Conservation (phyloP, 805 yeast species). For the Lipomyces sp. region DNA sequence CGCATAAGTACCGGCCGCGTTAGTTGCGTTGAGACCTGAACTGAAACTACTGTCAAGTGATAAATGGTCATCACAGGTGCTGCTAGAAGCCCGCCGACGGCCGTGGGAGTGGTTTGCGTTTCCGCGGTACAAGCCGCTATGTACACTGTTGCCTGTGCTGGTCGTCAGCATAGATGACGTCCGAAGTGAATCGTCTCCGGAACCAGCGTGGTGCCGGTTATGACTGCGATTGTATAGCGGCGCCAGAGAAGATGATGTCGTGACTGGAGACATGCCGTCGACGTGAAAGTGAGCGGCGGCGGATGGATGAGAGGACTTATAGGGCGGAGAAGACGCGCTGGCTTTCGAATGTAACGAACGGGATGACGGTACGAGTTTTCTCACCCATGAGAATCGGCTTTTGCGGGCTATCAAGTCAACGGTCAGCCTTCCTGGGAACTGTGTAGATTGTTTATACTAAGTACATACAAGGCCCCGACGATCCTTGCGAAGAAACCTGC, state of each 20-base stretch:
- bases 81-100: not conserved
- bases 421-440: not conserved
- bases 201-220: not conserved
- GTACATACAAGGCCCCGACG: not conserved
- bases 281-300: not conserved
- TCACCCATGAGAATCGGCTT: conserved; percentile 37
- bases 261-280: conserved; percentile 12
- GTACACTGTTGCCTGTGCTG: not conserved
- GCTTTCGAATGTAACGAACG: conserved; percentile 14
- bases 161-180: conserved; percentile 5
- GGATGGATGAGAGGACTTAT: not conserved
- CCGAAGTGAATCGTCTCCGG: conserved; percentile 1
- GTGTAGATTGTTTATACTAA: not conserved
- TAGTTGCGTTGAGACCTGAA: not conserved
- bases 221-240: conserved; percentile 26
- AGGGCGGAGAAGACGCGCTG: not conserved
- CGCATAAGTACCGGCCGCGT: conserved; percentile 13
- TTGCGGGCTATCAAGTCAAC: conserved; percentile 17
- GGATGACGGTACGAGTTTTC: conserved; percentile 25
- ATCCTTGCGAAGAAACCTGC: not conserved
- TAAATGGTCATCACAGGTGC: conserved; percentile 1
- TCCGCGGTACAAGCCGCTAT: conserved; percentile 1
- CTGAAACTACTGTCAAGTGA: not conserved
- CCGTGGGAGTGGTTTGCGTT: not conserved
- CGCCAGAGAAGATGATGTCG: conserved; percentile 28